phyloP scores from a whole-genome alignment of 1,284 basidiomycete species.

The Puccinia coronata region DNA sequence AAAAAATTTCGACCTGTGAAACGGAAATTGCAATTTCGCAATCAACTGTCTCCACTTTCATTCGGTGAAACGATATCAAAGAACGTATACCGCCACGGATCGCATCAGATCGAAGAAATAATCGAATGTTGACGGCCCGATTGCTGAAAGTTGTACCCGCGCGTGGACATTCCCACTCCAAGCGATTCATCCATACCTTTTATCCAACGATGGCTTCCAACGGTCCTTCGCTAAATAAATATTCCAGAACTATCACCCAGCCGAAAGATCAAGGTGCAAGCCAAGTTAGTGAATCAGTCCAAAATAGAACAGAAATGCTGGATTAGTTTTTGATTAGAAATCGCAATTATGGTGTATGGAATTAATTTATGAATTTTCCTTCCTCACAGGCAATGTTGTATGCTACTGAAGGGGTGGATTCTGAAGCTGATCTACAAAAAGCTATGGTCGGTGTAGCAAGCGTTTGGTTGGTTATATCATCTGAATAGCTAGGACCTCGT shows the following conservation, averaged over 20 bases:
- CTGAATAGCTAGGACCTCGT: constrained; percentile 6
- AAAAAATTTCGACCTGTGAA: no score
- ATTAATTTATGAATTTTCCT: background rate
- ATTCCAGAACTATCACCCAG: constrained; percentile 78
- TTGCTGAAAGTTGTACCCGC: background rate
- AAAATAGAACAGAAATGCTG: background rate
- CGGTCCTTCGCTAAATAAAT: constrained; percentile 69
- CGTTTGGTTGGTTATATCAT: constrained; percentile 71
- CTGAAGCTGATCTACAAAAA: constrained; percentile 72
- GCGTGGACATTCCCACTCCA: background rate
- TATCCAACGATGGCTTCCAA: background rate
- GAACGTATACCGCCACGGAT: no score
- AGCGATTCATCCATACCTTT: background rate
- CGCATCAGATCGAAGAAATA: background rate
- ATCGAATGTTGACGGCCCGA: background rate
- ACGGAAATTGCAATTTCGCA: no score
- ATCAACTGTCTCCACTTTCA: no score
- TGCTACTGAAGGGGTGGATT: constrained; percentile 82
- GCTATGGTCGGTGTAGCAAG: constrained; percentile 94
- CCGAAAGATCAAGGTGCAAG: constrained; percentile 90
- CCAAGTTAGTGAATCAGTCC: constrained; percentile 67
- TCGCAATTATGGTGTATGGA: background rate
- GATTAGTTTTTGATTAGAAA: background rate
- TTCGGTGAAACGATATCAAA: no score
- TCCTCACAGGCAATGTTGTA: constrained; percentile 82